phyloP scores from a whole-genome alignment of 495 filamentous ascomycete genomes.

The Umbilicaria muhlenbergii region DNA sequence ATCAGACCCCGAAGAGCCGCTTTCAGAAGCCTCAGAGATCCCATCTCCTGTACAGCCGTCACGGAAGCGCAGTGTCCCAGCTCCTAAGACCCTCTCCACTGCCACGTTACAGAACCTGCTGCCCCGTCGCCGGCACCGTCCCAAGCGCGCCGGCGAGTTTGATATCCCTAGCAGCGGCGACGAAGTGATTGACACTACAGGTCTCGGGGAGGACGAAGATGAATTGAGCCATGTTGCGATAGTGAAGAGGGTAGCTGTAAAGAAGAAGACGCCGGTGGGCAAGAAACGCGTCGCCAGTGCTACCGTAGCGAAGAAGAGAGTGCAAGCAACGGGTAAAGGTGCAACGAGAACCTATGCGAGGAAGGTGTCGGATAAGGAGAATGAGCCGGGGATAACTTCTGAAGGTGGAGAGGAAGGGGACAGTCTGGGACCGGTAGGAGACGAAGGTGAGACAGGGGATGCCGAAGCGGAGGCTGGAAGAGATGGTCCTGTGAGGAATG shows the following conservation, averaged over 20 bases:
- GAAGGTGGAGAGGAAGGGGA: conserved; percentile 11
- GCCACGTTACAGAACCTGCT: conserved; percentile 15
- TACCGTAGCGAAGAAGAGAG: background rate
- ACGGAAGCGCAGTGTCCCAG: background rate
- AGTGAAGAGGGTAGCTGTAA: background rate
- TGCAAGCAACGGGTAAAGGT: background rate
- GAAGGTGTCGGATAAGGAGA: background rate
- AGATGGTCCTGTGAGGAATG: no score
- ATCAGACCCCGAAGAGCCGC: no score
- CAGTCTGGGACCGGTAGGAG: no score
- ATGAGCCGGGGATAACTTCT: background rate
- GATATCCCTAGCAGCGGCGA: conserved; percentile 14
- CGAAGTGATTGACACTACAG: conserved; percentile 5
- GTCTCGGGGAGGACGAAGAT: conserved; percentile 12
- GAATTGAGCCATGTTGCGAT: conserved; percentile 8
- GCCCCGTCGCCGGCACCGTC: conserved; percentile 9
- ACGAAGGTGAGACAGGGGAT: no score
- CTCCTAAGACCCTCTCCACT: conserved; percentile 13
- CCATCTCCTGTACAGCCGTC: no score
- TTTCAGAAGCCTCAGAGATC: no score
- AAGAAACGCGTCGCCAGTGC: no score
- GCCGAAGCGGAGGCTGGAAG: no score
- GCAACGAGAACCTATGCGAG: background rate
- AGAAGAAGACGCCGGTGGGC: background rate
- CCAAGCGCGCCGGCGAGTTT: conserved; percentile 2